These are phyloP conservation scores for Sarcodon sp. DNA, from an alignment of 768 basidiomycete genomes.

Conservation along the genomic window DNA sequence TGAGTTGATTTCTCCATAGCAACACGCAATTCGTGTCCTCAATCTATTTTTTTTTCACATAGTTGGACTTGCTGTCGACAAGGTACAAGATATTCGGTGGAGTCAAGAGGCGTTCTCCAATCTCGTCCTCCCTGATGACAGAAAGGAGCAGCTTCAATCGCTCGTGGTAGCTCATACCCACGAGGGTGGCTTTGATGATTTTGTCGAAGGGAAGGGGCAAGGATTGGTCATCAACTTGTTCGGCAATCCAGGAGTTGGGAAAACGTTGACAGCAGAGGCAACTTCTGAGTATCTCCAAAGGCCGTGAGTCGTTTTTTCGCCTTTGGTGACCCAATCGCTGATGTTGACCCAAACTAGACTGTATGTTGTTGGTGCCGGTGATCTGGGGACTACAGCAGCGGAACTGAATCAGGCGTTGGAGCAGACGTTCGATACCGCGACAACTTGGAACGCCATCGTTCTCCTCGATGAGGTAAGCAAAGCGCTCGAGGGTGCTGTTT, in stretches of 20 bases:
- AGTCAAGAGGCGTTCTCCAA: conserved; percentile 18
- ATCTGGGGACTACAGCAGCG: conserved; percentile 20
- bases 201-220: conserved; percentile 21
- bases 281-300: conserved; percentile 7
- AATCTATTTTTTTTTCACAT: not conserved
- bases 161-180: conserved; percentile 17
- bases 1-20: conserved; percentile 17
- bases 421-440: conserved; percentile 18
- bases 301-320: conserved; percentile 5
- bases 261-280: conserved; percentile 15
- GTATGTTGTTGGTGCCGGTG: conserved; percentile 22
- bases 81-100: conserved; percentile 33
- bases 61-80: conserved; percentile 53
- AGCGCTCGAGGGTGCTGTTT: not conserved
- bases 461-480: conserved; percentile 15
- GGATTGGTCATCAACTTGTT: conserved; percentile 21
- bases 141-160: conserved; percentile 15
- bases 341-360: conserved; percentile 1
- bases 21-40: conserved; percentile 1
- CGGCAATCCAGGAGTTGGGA: conserved; percentile 19
- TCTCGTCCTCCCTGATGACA: conserved; percentile 17
- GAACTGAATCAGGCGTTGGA: conserved; percentile 16
- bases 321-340: too few relatives aligned
- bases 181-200: conserved; percentile 17
- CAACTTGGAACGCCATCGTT: conserved; percentile 21